Evolutionary conservation across 192 early-diverging fungal genomes (phyloP).

Genomic region (Geranomyces variabilis): DNA sequence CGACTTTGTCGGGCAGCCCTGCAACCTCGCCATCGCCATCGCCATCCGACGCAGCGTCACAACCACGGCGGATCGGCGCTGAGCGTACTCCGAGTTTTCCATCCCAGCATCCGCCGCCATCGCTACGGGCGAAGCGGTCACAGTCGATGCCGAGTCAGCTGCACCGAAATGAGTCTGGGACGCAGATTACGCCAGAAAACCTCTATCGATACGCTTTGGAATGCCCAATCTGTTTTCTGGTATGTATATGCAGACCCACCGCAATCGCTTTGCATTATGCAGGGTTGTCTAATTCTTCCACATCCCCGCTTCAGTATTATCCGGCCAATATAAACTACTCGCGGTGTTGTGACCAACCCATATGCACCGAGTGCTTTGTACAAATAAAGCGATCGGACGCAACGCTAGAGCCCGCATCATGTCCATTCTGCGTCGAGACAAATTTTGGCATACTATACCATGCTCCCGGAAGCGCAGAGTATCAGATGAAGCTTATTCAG

Average conservation of each 20-base stretch:
- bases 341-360: constrained; percentile 91
- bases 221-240: constrained; percentile 95
- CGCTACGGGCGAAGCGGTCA: constrained; percentile 25
- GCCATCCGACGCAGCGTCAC: background rate
- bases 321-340: constrained; percentile 91
- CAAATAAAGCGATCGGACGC: constrained; percentile 84
- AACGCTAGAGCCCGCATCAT: constrained; percentile 71
- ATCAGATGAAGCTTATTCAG: constrained; percentile 18
- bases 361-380: constrained; percentile 97
- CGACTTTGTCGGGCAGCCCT: background rate
- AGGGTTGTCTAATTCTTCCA: too few relatives aligned
- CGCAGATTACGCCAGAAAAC: constrained; percentile 22
- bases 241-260: too few relatives aligned
- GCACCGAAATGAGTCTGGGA: constrained; percentile 9
- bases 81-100: background rate
- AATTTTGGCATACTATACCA: constrained; percentile 83
- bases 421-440: constrained; percentile 87
- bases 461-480: constrained; percentile 27
- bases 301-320: constrained; percentile 72
- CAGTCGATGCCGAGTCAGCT: constrained; percentile 21
- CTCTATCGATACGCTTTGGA: constrained; percentile 66
- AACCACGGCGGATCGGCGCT: background rate
- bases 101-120: constrained; percentile 3
- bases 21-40: background rate
- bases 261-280: too few relatives aligned